Conservation (phyloP, 306 rosid genomes). For the Rosa lucieae region DNA sequence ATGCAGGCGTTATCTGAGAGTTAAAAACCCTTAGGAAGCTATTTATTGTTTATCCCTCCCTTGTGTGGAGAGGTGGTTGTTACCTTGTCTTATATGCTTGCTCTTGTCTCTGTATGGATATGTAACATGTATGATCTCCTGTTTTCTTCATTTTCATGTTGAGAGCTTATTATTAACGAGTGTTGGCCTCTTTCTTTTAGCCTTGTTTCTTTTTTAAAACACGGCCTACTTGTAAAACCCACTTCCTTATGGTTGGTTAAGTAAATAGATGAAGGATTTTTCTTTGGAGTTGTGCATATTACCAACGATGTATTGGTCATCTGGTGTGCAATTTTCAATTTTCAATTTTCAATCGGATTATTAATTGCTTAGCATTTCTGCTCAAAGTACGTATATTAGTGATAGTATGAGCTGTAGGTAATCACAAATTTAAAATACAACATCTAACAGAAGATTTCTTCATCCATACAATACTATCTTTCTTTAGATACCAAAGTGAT, state of each 20-base stretch:
- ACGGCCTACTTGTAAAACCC: background rate
- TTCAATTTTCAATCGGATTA: background rate
- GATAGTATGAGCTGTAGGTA: background rate
- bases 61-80: constrained; percentile 37
- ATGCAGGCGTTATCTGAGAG: constrained; percentile 41
- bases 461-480: background rate
- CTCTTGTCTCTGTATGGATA: constrained; percentile 40
- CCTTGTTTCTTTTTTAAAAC: background rate
- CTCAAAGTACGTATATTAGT: background rate
- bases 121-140: constrained; percentile 41
- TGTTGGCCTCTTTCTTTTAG: constrained; percentile 5
- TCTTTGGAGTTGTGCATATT: background rate
- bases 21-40: constrained; percentile 46
- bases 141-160: constrained; percentile 37
- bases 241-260: background rate
- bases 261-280: background rate
- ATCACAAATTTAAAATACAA: background rate
- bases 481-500: background rate
- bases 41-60: constrained; percentile 5
- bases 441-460: background rate
- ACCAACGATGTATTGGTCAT: background rate
- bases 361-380: background rate
- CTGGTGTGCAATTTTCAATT: background rate
- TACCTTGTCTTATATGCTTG: constrained; percentile 41
- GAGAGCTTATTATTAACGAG: constrained; percentile 59